Conservation (phyloP, 257 asterid species). For the Nemophila menziesii region DNA sequence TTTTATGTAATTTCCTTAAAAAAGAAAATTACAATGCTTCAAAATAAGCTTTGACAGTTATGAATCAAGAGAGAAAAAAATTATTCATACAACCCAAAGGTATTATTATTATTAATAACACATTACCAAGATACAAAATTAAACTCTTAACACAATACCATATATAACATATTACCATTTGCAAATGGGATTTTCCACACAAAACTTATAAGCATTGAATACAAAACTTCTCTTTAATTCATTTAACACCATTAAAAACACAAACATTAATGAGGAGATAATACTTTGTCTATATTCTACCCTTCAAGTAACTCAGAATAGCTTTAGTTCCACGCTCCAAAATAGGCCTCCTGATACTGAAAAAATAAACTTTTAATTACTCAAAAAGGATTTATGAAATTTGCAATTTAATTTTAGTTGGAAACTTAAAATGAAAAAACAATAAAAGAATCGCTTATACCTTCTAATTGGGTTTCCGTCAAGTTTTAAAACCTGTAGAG, state of each 20-base stretch:
- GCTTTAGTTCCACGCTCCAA: slow-evolving; percentile 84
- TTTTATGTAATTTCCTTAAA: no score
- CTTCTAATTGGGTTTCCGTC: slow-evolving; percentile 94
- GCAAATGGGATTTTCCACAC: neutral
- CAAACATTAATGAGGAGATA: no score
- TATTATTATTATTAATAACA: no score
- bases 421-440: neutral
- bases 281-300: slow-evolving; percentile 51
- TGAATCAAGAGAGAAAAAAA: no score
- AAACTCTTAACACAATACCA: no score
- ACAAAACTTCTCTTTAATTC: neutral
- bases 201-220: no score
- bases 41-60: no score
- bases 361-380: neutral
- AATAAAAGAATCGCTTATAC: slow-evolving; percentile 17
- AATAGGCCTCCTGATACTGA: slow-evolving; percentile 85
- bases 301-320: slow-evolving; percentile 63
- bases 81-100: no score
- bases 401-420: neutral
- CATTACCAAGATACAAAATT: no score
- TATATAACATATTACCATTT: no score
- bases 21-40: no score
- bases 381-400: neutral
- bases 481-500: slow-evolving; percentile 64
- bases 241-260: neutral